Percentiles rank a stretch among this genome's conserved stretches.
Conservation (phyloP, 768 basidiomycete genomes). For the Lanmaoa rubissima region DNA sequence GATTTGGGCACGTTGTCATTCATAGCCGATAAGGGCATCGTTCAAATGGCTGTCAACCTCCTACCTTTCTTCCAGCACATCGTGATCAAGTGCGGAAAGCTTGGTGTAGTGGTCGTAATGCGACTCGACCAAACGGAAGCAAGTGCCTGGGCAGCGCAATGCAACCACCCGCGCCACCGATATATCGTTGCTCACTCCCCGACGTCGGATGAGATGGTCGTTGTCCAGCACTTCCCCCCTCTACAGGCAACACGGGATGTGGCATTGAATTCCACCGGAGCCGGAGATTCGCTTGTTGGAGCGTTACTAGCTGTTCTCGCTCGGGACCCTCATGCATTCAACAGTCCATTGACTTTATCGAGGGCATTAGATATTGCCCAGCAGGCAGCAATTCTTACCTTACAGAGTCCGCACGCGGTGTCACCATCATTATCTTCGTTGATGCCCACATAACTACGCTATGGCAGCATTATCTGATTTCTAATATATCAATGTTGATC, state of each 20-base stretch:
- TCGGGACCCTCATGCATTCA: slow-evolving; percentile 42
- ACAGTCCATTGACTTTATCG: slow-evolving; percentile 44
- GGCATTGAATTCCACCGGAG: slow-evolving; percentile 80
- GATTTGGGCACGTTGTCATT: slow-evolving; percentile 52
- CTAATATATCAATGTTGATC: slow-evolving; percentile 11
- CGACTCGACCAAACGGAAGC: slow-evolving; percentile 44
- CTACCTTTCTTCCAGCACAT: slow-evolving; percentile 84
- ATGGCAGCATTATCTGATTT: background rate
- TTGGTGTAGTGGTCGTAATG: slow-evolving; percentile 65
- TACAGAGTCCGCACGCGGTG: slow-evolving; percentile 59
- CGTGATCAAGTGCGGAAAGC: slow-evolving; percentile 79
- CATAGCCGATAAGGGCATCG: slow-evolving; percentile 66
- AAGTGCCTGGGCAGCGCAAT: slow-evolving; percentile 48
- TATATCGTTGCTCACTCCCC: slow-evolving; percentile 51
- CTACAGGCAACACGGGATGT: slow-evolving; percentile 35
- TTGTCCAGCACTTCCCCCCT: slow-evolving; percentile 75
- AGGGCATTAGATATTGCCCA: slow-evolving; percentile 56
- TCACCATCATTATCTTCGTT: slow-evolving; percentile 55
- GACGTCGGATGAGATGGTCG: slow-evolving; percentile 45
- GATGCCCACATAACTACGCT: background rate
- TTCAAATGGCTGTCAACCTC: slow-evolving; percentile 77
- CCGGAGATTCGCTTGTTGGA: slow-evolving; percentile 89
- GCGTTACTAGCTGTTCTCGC: slow-evolving; percentile 70
- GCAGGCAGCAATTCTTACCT: slow-evolving; percentile 57
- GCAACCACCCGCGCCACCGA: slow-evolving; percentile 46